Evolutionary conservation across 2,329 filamentous ascomycete genomes (phyloP).

Genomic region (Tricladium varicosporioides): DNA sequence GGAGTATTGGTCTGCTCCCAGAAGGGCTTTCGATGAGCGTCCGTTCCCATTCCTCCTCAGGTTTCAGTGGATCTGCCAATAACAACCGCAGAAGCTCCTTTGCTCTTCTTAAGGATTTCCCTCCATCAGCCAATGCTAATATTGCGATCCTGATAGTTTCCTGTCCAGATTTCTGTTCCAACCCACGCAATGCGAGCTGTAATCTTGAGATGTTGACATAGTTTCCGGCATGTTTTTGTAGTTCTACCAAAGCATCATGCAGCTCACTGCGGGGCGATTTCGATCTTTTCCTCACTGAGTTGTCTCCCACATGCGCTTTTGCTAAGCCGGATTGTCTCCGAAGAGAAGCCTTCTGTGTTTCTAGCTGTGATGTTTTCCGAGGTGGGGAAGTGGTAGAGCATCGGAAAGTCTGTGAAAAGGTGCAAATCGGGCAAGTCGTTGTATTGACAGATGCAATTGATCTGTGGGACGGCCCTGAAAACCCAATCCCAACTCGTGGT

Average conservation of each 20-base stretch:
- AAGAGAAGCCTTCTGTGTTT: conserved; percentile 11
- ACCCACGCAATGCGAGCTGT: conserved; percentile 67
- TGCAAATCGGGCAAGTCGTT: conserved; percentile 30
- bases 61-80: conserved; percentile 66
- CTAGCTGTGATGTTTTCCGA: background rate
- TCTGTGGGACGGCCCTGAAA: conserved; percentile 10
- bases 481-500: conserved; percentile 22
- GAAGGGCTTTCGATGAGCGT: conserved; percentile 45
- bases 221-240: conserved; percentile 59
- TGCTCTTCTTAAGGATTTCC: conserved; percentile 45
- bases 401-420: conserved; percentile 11
- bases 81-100: conserved; percentile 67
- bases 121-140: conserved; percentile 43
- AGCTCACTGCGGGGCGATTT: conserved; percentile 22
- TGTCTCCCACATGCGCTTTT: conserved; percentile 3
- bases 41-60: conserved; percentile 65
- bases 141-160: conserved; percentile 60
- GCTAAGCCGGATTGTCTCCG: conserved; percentile 18
- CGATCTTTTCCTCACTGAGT: background rate
- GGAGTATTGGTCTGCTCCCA: conserved; percentile 56
- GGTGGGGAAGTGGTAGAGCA: background rate
- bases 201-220: conserved; percentile 68
- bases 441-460: conserved; percentile 9
- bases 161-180: conserved; percentile 53
- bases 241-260: conserved; percentile 48